Conservation (phyloP, 2,329 filamentous ascomycete species). For the Aspergillus viridinutans region DNA sequence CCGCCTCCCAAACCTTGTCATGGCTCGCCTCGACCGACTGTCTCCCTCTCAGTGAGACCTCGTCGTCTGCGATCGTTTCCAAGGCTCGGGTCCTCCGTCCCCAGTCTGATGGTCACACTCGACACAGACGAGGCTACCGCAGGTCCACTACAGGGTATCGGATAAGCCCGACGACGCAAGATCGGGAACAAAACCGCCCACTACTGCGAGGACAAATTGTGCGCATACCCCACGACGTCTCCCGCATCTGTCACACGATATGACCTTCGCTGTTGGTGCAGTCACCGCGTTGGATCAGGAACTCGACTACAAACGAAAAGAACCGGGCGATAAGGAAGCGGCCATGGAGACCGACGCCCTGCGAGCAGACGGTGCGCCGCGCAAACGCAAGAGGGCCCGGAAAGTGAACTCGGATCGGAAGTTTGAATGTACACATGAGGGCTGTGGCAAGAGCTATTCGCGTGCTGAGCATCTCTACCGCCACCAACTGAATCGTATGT, state of each 20-base stretch:
- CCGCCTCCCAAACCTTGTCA: neutral
- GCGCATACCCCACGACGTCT: neutral
- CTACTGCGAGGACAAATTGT: neutral
- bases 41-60: neutral
- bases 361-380: constrained; percentile 7
- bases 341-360: constrained; percentile 12
- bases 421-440: constrained; percentile 78
- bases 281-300: constrained; percentile 16
- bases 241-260: constrained; percentile 2
- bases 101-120: constrained; percentile 10
- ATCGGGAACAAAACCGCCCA: neutral
- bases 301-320: constrained; percentile 6
- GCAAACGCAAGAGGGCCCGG: constrained; percentile 32
- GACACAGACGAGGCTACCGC: constrained; percentile 2
- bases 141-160: constrained; percentile 11
- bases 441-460: constrained; percentile 74
- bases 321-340: constrained; percentile 3
- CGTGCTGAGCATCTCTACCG: constrained; percentile 56
- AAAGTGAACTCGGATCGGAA: constrained; percentile 47
- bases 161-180: constrained; percentile 1
- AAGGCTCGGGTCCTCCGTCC: neutral
- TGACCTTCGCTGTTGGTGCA: constrained; percentile 19
- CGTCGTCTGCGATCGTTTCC: neutral
- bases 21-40: constrained; percentile 1
- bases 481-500: constrained; percentile 80